Evolutionary conservation across 768 basidiomycete species (phyloP).

Genomic region (Dentipellis sp.): DNA sequence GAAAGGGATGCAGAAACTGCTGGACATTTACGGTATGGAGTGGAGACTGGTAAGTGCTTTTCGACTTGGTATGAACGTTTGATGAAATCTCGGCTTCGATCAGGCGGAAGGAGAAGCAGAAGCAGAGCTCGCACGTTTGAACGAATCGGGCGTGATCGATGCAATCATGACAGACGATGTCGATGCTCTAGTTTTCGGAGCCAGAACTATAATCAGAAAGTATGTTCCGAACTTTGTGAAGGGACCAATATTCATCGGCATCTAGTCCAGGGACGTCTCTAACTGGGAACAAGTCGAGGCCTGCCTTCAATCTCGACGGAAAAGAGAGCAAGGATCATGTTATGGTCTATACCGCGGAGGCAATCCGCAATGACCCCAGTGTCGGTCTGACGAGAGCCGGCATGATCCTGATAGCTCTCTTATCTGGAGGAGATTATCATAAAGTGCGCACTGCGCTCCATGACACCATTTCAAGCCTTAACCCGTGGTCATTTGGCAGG

Average conservation of each 20-base stretch:
- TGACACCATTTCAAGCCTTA: too few relatives aligned
- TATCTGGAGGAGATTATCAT: background rate
- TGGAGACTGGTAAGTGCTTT: constrained; percentile 42
- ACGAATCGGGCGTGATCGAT: constrained; percentile 73
- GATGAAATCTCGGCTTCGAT: background rate
- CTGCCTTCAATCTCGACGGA: constrained; percentile 50
- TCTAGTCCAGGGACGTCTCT: constrained; percentile 58
- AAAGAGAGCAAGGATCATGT: constrained; percentile 64
- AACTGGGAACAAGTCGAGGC: constrained; percentile 58
- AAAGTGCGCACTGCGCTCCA: background rate
- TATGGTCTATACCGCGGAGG: constrained; percentile 26
- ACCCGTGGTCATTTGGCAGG: constrained; percentile 23
- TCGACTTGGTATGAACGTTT: constrained; percentile 5
- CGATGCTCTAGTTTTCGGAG: constrained; percentile 86
- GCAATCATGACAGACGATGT: constrained; percentile 88
- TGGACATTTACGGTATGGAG: constrained; percentile 71
- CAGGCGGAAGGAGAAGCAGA: constrained; percentile 93
- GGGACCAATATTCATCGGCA: background rate
- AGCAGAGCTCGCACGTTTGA: constrained; percentile 83
- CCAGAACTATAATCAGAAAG: constrained; percentile 77
- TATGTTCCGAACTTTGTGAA: constrained; percentile 19
- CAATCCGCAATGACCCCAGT: constrained; percentile 33
- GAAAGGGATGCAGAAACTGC: constrained; percentile 65
- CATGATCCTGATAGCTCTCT: constrained; percentile 50
- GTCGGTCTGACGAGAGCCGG: constrained; percentile 51